A percentile compares a stretch with the other conserved stretches of the same genome.
Evolutionary conservation across 768 basidiomycete genomes (phyloP).

Genomic region (Suillus luteus): DNA sequence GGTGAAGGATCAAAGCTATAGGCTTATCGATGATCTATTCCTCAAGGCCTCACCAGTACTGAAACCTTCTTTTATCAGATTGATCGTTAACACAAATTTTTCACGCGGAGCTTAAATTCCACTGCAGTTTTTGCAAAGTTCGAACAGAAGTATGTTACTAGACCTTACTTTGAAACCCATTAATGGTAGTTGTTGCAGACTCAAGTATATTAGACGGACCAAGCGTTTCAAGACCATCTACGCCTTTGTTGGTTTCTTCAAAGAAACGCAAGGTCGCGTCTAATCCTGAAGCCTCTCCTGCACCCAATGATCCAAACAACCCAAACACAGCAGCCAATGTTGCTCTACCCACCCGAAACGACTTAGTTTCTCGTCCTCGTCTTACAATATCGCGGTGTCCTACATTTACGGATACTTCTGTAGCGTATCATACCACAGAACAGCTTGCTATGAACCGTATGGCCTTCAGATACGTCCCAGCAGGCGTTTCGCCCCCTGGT

Average conservation of each 20-base stretch:
- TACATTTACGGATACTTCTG: slow-evolving; percentile 56
- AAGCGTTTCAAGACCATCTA: slow-evolving; percentile 24
- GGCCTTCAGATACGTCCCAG: slow-evolving; percentile 79
- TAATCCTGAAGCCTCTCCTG: slow-evolving; percentile 51
- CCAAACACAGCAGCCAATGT: slow-evolving; percentile 40
- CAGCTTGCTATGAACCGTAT: slow-evolving; percentile 72
- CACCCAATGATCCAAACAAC: slow-evolving; percentile 55
- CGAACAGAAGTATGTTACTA: no score
- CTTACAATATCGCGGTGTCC: slow-evolving; percentile 78
- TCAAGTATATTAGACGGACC: not conserved
- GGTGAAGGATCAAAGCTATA: no score
- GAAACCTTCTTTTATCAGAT: no score
- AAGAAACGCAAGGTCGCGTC: slow-evolving; percentile 58
- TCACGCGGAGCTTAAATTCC: no score
- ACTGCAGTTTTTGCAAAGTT: no score
- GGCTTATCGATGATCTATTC: no score
- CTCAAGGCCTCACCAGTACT: no score
- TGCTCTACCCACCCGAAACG: slow-evolving; percentile 65
- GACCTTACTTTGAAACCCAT: no score
- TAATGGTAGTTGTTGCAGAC: slow-evolving; percentile 1
- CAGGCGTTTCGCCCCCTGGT: slow-evolving; percentile 66
- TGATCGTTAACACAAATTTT: no score
- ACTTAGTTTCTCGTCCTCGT: slow-evolving; percentile 68
- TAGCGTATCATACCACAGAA: slow-evolving; percentile 64
- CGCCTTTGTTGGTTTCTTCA: slow-evolving; percentile 25